Conservation (phyloP, 1,284 basidiomycete genomes). For the Tremellales sp. region DNA sequence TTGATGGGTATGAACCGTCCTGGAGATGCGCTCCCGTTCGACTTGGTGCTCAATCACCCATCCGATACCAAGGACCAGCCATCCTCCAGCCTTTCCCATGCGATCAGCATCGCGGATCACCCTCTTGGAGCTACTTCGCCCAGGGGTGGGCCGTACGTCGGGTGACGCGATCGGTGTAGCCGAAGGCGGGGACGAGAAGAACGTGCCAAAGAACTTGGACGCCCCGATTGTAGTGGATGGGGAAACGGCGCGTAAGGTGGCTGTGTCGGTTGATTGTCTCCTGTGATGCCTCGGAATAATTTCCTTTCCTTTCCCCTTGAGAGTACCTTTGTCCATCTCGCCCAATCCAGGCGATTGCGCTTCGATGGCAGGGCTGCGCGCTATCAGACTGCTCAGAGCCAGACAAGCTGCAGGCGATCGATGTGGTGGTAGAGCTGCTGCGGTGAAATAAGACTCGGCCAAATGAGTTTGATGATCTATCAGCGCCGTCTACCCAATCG, state of each 20-base stretch:
- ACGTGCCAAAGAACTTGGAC: conserved; percentile 14
- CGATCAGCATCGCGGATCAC: conserved; percentile 38
- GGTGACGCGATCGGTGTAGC: background rate
- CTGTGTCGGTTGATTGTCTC: background rate
- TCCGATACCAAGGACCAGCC: conserved; percentile 40
- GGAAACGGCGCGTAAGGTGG: background rate
- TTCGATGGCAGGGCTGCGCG: conserved; percentile 28
- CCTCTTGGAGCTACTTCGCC: conserved; percentile 16
- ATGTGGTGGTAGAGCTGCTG: conserved; percentile 39
- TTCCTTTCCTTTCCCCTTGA: conserved; percentile 16
- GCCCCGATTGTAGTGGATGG: conserved; percentile 2
- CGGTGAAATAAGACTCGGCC: conserved; percentile 35
- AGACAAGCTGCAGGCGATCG: conserved; percentile 38
- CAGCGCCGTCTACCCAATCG: conserved; percentile 40
- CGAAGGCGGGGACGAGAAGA: conserved; percentile 12
- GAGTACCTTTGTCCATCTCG: background rate
- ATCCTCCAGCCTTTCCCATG: conserved; percentile 42
- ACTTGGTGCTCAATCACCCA: conserved; percentile 34
- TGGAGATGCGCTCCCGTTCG: conserved; percentile 5
- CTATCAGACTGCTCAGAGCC: conserved; percentile 39
- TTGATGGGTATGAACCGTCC: background rate
- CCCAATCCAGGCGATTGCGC: background rate
- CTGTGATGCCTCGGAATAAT: background rate
- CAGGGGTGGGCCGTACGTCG: background rate
- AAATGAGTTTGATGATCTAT: conserved; percentile 38